phyloP scores from a whole-genome alignment of 176 grass and related monocot genomes.

The Triticum aestivum region IWGSC_CS_RefSeq_v2.1 NC_057799.1:181926748-181927247 shows the following conservation, averaged over 20 bases:
- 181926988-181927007: constrained; percentile 60
- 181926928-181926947: constrained; percentile 50
- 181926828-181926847: constrained; percentile 43
- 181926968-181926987: constrained; percentile 78
- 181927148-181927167: constrained; percentile 60
- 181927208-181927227: constrained; percentile 73
- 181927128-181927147: constrained; percentile 47
- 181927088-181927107: constrained; percentile 41
- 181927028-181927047: constrained; percentile 43
- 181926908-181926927: constrained; percentile 63
- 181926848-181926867: constrained; percentile 66
- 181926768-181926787: constrained; percentile 44
- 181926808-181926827: constrained; percentile 16
- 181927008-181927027: constrained; percentile 33
- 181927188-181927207: constrained; percentile 69
- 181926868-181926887: constrained; percentile 68
- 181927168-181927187: constrained; percentile 70
- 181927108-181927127: constrained; percentile 42
- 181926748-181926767: constrained; percentile 42
- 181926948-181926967: constrained; percentile 45
- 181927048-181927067: constrained; percentile 28
- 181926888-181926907: constrained; percentile 53
- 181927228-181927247: constrained; percentile 68
- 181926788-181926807: constrained; percentile 54
- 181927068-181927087: constrained; percentile 21